phyloP scores from a whole-genome alignment of 2,329 filamentous ascomycete species.

The Penicillium psychrosexuale region DNA sequence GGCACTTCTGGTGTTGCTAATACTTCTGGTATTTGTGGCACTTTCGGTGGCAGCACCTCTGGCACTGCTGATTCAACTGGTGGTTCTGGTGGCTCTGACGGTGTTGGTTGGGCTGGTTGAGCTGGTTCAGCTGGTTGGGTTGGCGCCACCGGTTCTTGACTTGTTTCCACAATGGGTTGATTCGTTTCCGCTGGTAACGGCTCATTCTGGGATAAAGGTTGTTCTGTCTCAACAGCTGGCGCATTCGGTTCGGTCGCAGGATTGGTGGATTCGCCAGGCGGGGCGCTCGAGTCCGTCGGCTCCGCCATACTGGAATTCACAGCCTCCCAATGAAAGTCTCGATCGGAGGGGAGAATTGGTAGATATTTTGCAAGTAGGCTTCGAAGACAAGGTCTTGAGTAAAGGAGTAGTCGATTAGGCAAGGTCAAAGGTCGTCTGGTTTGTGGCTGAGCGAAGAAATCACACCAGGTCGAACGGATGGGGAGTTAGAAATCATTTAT shows the following conservation, averaged over 20 bases:
- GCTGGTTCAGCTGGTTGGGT: background rate
- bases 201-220: conserved; percentile 19
- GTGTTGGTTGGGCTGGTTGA: background rate
- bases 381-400: background rate
- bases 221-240: conserved; percentile 12
- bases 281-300: conserved; percentile 19
- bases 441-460: conserved; percentile 22
- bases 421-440: conserved; percentile 23
- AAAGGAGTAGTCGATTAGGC: conserved; percentile 6
- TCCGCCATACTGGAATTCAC: conserved; percentile 20
- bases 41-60: background rate
- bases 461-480: conserved; percentile 24
- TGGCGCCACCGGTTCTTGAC: background rate
- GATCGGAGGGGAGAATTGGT: background rate
- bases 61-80: background rate
- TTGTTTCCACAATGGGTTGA: background rate
- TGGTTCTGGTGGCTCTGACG: background rate
- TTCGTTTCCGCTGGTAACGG: conserved; percentile 15
- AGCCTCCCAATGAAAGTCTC: conserved; percentile 9
- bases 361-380: background rate
- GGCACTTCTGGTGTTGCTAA: background rate
- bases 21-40: background rate
- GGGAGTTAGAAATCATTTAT: conserved; percentile 27
- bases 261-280: conserved; percentile 19
- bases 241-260: conserved; percentile 16